Base-by-base conservation (phyloP, 129 eudicot genomes). In the Smallanthus sonchifolius region DNA sequence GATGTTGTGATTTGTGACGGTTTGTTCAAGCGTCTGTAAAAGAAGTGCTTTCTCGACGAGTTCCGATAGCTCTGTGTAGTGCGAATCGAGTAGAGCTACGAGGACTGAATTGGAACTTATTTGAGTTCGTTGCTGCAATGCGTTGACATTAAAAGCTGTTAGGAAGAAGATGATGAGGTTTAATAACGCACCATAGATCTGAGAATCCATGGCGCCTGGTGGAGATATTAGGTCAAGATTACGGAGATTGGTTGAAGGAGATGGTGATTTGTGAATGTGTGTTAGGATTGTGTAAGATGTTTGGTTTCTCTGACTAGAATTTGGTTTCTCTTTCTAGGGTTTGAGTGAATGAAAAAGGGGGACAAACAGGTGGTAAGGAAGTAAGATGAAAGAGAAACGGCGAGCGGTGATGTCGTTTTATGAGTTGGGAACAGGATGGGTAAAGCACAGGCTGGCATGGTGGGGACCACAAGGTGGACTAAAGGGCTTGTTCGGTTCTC, bases 1-100 rank as follows among this genome's bases (percentile, higher is more conserved):
- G 60, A 92, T 85, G 35, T 92, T 92, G 59, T 88, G 87, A n/a
- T 75, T 44, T 0, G 83, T 51, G 0, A 92, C 92, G 2, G 92
- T 81, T 5, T 82, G 72, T 32, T 92, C 97, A 1, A 92, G 86
- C 2, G 85, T 79, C 35, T 86, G 92, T 2, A 92, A 49, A 4
- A 92, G 75, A 10, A 92, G 88, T 0, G 96, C 97, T 24, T 89
- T 92, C 77, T 92, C 97, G 0, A 92, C 87, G 2, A 92, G 87
- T 70, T 92, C 97, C 0, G 97, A 79, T 5, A 92, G 80, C 83
- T 89, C 96, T 2, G 97, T 88, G 76, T 92, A 92, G 69, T 79
- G 91, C 1, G 96, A 88, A 52, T 91, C 97, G 51, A 91, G 83
- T 0, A 91, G 91, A 2, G 97, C 97, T 0, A 91, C 96, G 3